Percentiles rank a stretch among this genome's conserved stretches.
Evolutionary conservation across 768 basidiomycete species (phyloP).

Genomic region (Amylocystis lapponica): DNA sequence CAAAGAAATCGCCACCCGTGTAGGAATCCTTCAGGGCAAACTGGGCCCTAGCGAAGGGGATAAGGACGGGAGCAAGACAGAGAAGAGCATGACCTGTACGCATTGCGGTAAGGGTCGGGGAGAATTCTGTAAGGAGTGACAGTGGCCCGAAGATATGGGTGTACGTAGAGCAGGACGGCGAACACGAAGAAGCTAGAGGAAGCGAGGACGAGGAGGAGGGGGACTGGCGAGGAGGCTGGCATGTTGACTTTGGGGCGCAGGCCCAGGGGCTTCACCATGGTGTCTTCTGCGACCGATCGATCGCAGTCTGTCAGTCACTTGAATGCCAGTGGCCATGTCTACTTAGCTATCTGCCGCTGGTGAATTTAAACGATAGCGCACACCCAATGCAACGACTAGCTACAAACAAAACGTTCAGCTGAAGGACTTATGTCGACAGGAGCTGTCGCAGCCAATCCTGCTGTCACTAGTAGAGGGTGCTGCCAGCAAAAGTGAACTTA

Average conservation of each 20-base stretch:
- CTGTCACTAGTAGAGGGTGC: too few relatives aligned
- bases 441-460: too few relatives aligned
- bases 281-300: too few relatives aligned
- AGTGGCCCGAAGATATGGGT: conserved; percentile 11
- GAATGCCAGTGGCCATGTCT: too few relatives aligned
- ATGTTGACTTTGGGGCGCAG: background rate
- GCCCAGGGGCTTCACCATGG: too few relatives aligned
- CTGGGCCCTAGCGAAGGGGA: conserved; percentile 12
- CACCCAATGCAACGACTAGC: too few relatives aligned
- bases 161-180: conserved; percentile 20
- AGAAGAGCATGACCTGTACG: conserved; percentile 26
- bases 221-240: conserved; percentile 8
- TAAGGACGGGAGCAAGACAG: conserved; percentile 13
- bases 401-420: too few relatives aligned
- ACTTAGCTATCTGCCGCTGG: too few relatives aligned
- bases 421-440: too few relatives aligned
- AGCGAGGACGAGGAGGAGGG: conserved; percentile 6
- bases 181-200: conserved; percentile 16
- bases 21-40: conserved; percentile 18
- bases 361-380: too few relatives aligned
- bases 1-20: conserved; percentile 39
- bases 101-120: conserved; percentile 21
- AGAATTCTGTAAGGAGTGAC: conserved; percentile 14
- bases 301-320: too few relatives aligned
- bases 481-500: too few relatives aligned